Percentiles rank a stretch among this genome's conserved stretches.
Conservation (phyloP, 768 basidiomycete species). For the Leccinum broughii region DNA sequence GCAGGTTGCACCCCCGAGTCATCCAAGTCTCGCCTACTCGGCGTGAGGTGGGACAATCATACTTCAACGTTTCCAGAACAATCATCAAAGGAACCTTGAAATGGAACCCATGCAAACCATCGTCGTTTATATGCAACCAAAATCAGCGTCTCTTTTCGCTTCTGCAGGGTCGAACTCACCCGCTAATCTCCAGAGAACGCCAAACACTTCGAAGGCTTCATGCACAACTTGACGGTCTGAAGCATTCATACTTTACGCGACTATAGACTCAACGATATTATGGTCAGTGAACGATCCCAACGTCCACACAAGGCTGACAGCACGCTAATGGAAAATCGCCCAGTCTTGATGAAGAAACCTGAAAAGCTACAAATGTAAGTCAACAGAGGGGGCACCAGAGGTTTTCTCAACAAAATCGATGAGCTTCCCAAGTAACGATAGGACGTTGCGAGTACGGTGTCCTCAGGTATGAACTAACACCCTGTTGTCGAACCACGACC, state of each 20-base stretch:
- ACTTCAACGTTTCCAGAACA: constrained; percentile 80
- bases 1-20: constrained; percentile 72
- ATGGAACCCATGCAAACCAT: constrained; percentile 72
- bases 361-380: constrained; percentile 52
- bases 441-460: constrained; percentile 51
- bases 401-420: constrained; percentile 41
- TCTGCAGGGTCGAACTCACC: constrained; percentile 46
- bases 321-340: constrained; percentile 73
- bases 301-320: constrained; percentile 81
- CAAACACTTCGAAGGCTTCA: constrained; percentile 83
- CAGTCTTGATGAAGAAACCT: constrained; percentile 67
- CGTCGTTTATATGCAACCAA: constrained; percentile 59
- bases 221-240: constrained; percentile 46
- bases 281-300: constrained; percentile 54
- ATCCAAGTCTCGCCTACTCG: constrained; percentile 96
- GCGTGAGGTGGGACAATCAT: constrained; percentile 69
- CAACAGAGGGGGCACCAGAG: constrained; percentile 27
- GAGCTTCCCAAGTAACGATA: constrained; percentile 54
- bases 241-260: constrained; percentile 71
- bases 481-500: constrained; percentile 34
- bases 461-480: constrained; percentile 38
- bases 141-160: constrained; percentile 6
- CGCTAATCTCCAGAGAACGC: constrained; percentile 87
- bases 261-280: constrained; percentile 74
- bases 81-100: constrained; percentile 87